Conservation (phyloP, 1,139 yeast species). For the Sugiyamaella neomexicana region DNA sequence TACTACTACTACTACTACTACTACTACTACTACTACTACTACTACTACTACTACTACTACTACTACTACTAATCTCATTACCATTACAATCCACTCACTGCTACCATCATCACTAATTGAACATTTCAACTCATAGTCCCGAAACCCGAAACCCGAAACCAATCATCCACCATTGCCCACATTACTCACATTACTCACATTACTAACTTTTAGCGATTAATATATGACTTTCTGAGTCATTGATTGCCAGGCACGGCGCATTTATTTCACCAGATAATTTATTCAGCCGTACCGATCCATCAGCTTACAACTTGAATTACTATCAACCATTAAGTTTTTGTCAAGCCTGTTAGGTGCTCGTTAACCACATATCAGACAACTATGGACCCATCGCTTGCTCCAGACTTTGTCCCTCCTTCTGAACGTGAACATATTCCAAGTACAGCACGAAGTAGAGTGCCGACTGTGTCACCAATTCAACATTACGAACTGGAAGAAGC, state of each 20-base stretch:
- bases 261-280: neutral
- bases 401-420: constrained; percentile 44
- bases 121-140: too few relatives aligned
- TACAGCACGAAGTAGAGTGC: constrained; percentile 69
- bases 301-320: too few relatives aligned
- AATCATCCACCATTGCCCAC: too few relatives aligned
- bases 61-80: too few relatives aligned
- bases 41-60: too few relatives aligned
- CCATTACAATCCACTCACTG: too few relatives aligned
- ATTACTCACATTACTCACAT: too few relatives aligned
- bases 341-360: too few relatives aligned
- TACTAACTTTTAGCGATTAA: neutral
- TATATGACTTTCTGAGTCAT: neutral
- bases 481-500: constrained; percentile 80
- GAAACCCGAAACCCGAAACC: too few relatives aligned
- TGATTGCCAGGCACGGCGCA: neutral
- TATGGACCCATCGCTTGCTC: constrained; percentile 44
- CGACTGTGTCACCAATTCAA: constrained; percentile 70
- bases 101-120: too few relatives aligned
- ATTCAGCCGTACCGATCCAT: neutral
- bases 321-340: neutral
- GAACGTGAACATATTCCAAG: constrained; percentile 49
- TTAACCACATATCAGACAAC: neutral
- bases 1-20: too few relatives aligned
- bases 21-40: too few relatives aligned